These are phyloP conservation scores for Chaetoceros tenuissimus DNA, from an alignment of 108 stramenopile species.

Conservation along the genomic window DNA sequence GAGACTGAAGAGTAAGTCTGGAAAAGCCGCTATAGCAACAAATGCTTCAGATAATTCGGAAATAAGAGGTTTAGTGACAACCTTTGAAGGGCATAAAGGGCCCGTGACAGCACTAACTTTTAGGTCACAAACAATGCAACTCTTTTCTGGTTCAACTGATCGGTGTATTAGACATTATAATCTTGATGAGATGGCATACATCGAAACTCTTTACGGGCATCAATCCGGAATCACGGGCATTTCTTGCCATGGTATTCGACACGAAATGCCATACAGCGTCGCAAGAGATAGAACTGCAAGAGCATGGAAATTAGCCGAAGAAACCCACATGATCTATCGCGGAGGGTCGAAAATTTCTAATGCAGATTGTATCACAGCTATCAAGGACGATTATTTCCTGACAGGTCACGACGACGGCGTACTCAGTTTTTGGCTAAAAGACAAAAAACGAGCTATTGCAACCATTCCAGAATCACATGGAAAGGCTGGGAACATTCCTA, in stretches of 20 bases:
- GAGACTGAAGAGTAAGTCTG: slow-evolving; percentile 37
- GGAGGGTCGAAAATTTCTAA: slow-evolving; percentile 56
- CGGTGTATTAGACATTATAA: slow-evolving; percentile 86
- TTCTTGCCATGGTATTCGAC: slow-evolving; percentile 55
- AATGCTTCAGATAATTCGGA: background rate
- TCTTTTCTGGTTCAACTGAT: slow-evolving; percentile 92
- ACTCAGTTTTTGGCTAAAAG: slow-evolving; percentile 85
- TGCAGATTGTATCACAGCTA: slow-evolving; percentile 64
- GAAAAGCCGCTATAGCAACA: slow-evolving; percentile 3
- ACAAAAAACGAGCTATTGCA: slow-evolving; percentile 88
- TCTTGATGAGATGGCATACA: slow-evolving; percentile 86
- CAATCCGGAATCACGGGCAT: slow-evolving; percentile 82
- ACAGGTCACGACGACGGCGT: slow-evolving; percentile 88
- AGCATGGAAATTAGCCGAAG: slow-evolving; percentile 95
- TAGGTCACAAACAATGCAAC: slow-evolving; percentile 68
- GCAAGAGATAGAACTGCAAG: slow-evolving; percentile 87
- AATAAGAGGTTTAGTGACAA: slow-evolving; percentile 32
- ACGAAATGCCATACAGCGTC: slow-evolving; percentile 83
- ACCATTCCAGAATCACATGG: slow-evolving; percentile 52
- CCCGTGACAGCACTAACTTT: slow-evolving; percentile 77
- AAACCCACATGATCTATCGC: slow-evolving; percentile 94
- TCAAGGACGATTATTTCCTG: slow-evolving; percentile 89
- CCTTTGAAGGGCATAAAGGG: slow-evolving; percentile 81
- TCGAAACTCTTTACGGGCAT: slow-evolving; percentile 98
- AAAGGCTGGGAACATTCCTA: slow-evolving; percentile 17